phyloP scores from a whole-genome alignment of 169 alveolate genomes.

The Cryptosporidium felis region DNA sequence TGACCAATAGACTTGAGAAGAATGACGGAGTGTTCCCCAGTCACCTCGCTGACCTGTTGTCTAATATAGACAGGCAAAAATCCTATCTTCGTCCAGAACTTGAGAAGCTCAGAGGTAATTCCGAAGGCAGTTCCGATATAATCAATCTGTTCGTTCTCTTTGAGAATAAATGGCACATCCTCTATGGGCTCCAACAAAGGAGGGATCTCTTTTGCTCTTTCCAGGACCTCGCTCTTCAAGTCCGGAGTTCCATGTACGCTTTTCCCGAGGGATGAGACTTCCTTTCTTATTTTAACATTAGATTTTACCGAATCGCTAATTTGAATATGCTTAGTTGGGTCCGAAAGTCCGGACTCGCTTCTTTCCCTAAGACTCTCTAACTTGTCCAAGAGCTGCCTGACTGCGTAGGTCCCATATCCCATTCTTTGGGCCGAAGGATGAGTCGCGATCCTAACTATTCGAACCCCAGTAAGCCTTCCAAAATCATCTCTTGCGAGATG shows the following conservation, averaged over 20 bases:
- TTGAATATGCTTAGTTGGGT: conserved; percentile 13
- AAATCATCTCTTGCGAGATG: conserved; percentile 92
- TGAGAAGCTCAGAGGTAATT: conserved; percentile 88
- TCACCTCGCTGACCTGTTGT: conserved; percentile 93
- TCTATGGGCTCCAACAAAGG: conserved; percentile 43
- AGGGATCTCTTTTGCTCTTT: conserved; percentile 28
- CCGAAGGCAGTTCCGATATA: conserved; percentile 98
- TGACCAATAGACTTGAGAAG: conserved; percentile 83
- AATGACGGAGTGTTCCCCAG: conserved; percentile 96
- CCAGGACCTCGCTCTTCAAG: conserved; percentile 8
- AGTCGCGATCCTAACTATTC: conserved; percentile 99
- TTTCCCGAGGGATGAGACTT: conserved; percentile 6
- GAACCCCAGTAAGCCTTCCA: conserved; percentile 89
- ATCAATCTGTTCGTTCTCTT: conserved; percentile 81
- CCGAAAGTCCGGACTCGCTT: conserved; percentile 25
- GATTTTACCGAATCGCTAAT: neutral
- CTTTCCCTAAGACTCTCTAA: conserved; percentile 75
- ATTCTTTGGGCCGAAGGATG: conserved; percentile 96
- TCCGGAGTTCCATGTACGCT: neutral
- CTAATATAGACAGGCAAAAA: conserved; percentile 93
- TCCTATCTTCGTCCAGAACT: conserved; percentile 93
- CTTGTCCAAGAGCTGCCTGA: conserved; percentile 82
- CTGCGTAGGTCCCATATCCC: conserved; percentile 97
- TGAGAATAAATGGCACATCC: conserved; percentile 21
- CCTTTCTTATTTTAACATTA: conserved; percentile 36